Conservation (phyloP, 2,329 filamentous ascomycete genomes). For the Tolypocladium pustulatum region DNA sequence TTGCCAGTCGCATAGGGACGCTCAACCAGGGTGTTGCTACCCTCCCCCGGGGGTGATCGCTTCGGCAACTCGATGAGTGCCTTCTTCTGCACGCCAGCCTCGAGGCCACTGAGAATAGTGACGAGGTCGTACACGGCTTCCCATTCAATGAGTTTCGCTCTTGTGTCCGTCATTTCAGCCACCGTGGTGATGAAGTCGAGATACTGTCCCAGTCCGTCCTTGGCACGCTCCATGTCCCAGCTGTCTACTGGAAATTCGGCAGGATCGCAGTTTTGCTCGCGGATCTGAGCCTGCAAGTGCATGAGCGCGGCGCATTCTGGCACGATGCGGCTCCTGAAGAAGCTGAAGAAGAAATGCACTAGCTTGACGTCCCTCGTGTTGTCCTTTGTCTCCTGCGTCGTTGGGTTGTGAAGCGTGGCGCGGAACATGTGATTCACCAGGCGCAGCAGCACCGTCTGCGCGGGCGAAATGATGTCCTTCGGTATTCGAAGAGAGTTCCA, state of each 20-base stretch:
- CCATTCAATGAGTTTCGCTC: slow-evolving; percentile 81
- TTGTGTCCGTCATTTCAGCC: slow-evolving; percentile 74
- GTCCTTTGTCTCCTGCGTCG: slow-evolving; percentile 37
- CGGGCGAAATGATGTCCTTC: slow-evolving; percentile 92
- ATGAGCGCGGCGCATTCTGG: slow-evolving; percentile 93
- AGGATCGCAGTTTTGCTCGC: slow-evolving; percentile 61
- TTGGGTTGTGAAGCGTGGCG: slow-evolving; percentile 30
- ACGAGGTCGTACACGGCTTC: slow-evolving; percentile 84
- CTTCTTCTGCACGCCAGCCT: slow-evolving; percentile 78
- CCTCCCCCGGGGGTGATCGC: slow-evolving; percentile 11
- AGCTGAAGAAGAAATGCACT: slow-evolving; percentile 84
- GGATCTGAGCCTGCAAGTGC: slow-evolving; percentile 84
- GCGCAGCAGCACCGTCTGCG: slow-evolving; percentile 85
- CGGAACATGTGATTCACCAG: slow-evolving; percentile 86
- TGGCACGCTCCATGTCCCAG: slow-evolving; percentile 96
- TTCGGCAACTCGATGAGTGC: slow-evolving; percentile 43
- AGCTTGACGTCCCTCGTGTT: slow-evolving; percentile 47
- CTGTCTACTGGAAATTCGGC: slow-evolving; percentile 88
- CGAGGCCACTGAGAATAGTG: slow-evolving; percentile 75
- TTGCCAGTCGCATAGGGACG: slow-evolving; percentile 44
- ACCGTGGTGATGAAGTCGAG: slow-evolving; percentile 88
- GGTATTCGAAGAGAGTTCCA: slow-evolving; percentile 87
- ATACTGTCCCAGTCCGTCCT: slow-evolving; percentile 89
- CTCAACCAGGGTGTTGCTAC: slow-evolving; percentile 39
- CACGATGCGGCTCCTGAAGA: slow-evolving; percentile 85